phyloP scores from a whole-genome alignment of 2,329 filamentous ascomycete genomes.

The Xylaria sp. region DNA sequence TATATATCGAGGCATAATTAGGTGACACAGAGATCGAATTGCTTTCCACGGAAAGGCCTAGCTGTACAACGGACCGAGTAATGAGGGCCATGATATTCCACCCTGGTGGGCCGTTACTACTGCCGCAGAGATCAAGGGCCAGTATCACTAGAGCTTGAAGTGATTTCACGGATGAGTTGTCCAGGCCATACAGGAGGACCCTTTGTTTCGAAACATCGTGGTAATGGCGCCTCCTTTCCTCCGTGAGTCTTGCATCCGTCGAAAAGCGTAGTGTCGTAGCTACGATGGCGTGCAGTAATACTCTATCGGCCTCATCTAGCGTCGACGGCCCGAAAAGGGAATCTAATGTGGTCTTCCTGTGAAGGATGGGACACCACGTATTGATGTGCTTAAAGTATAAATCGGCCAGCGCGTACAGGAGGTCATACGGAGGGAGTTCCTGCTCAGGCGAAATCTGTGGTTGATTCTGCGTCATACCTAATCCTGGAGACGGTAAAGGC shows the following conservation, averaged over 20 bases:
- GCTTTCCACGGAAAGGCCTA: slow-evolving; percentile 85
- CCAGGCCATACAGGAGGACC: slow-evolving; percentile 86
- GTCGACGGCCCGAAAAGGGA: slow-evolving; percentile 81
- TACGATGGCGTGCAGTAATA: slow-evolving; percentile 88
- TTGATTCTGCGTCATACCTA: slow-evolving; percentile 63
- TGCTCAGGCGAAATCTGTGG: slow-evolving; percentile 65
- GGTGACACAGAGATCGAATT: slow-evolving; percentile 83
- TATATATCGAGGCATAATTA: slow-evolving; percentile 87
- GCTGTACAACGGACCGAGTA: slow-evolving; percentile 86
- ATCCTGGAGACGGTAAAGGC: slow-evolving; percentile 67
- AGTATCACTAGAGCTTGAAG: slow-evolving; percentile 89
- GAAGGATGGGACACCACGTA: slow-evolving; percentile 90
- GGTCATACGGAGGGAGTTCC: slow-evolving; percentile 78
- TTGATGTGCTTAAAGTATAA: slow-evolving; percentile 85
- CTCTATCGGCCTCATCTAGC: slow-evolving; percentile 82
- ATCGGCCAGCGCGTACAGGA: slow-evolving; percentile 78
- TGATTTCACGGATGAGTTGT: slow-evolving; percentile 89
- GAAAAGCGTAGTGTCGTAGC: slow-evolving; percentile 89
- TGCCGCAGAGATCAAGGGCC: slow-evolving; percentile 84
- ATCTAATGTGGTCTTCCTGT: slow-evolving; percentile 83
- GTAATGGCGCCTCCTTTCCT: slow-evolving; percentile 78
- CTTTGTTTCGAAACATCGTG: slow-evolving; percentile 85
- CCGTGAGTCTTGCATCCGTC: slow-evolving; percentile 77
- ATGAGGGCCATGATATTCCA: slow-evolving; percentile 94
- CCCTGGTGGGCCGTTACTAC: slow-evolving; percentile 87